Base-by-base conservation (phyloP, 1,139 yeast species). In the Geotrichum histeridarum region DNA sequence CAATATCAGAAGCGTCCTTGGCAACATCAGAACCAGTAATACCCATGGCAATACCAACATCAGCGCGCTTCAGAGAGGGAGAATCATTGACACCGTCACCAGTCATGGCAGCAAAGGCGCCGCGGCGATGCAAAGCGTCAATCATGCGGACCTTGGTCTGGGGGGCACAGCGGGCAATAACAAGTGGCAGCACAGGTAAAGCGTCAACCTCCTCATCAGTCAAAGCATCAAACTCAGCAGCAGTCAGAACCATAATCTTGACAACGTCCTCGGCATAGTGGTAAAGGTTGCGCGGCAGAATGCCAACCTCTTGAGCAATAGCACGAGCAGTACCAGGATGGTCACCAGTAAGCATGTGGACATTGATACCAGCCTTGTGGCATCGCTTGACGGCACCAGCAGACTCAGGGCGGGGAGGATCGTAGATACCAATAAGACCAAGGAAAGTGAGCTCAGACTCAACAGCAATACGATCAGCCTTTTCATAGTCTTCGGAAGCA, bases 21-120 rank as follows among this genome's bases (percentile, higher is more conserved):
- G 93, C 93, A 47, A 85, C 91, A 69, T 85, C 93, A 11, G 89
- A 83, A 11, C 91, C 93, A 60, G 84, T 81, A 64, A 83, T 76
- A 50, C 93, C 93, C 93, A 85, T 85, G n/a, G 91, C 89, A 67
- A 86, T 85, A 62, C 95, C 94, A 55, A 86, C 89, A 69, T 86
- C 93, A 1, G 94, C 87, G 60, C 80, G 82, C 67, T 85, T 85
- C 69, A 86, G 76, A 4, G 89, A 81, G 15, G 94, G 95, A 4
- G 93, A 85, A 68, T 86, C 94, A 67, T 86, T 86, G 51, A 86
- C 91, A 62, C 94, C 94, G 68, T 86, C 94, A 62, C 94, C 95
- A 42, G 95, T 86, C 94, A 86, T 86, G 36, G 93, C 94, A 61
- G 84, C 82, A 65, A 82, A 84, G 60, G 81, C 81, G 17, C 75